phyloP scores from a whole-genome alignment of 2,329 filamentous ascomycete species.

The Alternaria solani region DNA sequence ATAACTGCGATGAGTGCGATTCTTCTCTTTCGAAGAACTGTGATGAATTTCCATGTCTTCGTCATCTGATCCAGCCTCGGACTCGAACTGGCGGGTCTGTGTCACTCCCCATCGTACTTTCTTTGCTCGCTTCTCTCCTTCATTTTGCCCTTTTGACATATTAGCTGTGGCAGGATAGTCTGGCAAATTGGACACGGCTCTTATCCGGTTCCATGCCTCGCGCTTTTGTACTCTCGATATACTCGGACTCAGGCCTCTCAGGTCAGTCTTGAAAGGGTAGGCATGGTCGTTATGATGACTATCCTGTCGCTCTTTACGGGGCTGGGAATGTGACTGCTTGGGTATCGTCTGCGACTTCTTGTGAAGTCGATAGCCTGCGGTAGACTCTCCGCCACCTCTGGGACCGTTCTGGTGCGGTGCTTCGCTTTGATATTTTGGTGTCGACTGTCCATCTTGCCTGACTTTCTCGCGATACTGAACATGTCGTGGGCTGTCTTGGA shows the following conservation, averaged over 20 bases:
- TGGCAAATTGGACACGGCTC: constrained; percentile 10
- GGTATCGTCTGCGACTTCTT: not conserved
- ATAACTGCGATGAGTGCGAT: not conserved
- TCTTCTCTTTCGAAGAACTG: not conserved
- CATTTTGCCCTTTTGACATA: not conserved
- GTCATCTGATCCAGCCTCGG: not conserved
- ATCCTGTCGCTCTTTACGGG: not conserved
- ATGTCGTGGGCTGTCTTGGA: constrained; percentile 18
- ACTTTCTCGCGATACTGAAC: constrained; percentile 8
- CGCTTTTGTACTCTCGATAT: constrained; percentile 1
- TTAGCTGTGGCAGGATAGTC: not conserved
- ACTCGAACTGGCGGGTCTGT: not conserved
- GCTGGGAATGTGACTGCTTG: not conserved
- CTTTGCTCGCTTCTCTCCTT: not conserved
- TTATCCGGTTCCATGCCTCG: constrained; percentile 26
- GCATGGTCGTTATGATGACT: not conserved
- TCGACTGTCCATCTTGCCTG: not conserved
- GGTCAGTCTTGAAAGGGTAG: not conserved
- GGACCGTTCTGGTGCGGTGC: not conserved
- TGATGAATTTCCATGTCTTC: not conserved
- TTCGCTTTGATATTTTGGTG: not conserved
- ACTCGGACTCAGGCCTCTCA: not conserved
- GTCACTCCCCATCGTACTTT: constrained; percentile 2
- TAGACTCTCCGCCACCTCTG: not conserved
- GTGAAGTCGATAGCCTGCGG: not conserved